Conservation (phyloP, 805 yeast genomes). For the Starmerella vaccinii region DNA sequence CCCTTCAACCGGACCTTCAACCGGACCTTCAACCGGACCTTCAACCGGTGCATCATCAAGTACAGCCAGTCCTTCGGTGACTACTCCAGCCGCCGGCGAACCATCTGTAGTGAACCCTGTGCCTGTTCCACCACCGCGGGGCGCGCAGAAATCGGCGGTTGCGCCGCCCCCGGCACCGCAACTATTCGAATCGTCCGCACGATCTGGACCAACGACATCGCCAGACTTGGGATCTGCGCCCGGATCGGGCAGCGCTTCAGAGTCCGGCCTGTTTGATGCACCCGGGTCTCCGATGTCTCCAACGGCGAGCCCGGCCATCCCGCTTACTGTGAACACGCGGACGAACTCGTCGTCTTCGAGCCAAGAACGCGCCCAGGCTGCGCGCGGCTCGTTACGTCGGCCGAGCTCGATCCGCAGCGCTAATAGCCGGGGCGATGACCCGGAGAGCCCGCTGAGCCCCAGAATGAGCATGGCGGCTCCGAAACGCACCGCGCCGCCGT, state of each 20-base stretch:
- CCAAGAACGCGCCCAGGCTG: too few relatives aligned
- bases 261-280: neutral
- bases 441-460: neutral
- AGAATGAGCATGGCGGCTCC: neutral
- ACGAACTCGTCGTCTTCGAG: too few relatives aligned
- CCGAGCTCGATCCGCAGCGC: neutral
- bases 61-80: too few relatives aligned
- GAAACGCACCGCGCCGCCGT: neutral
- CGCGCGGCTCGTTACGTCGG: neutral
- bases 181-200: too few relatives aligned
- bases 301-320: neutral
- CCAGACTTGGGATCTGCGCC: neutral
- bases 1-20: neutral
- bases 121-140: too few relatives aligned
- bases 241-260: neutral
- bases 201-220: too few relatives aligned
- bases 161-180: too few relatives aligned
- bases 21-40: neutral
- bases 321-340: neutral
- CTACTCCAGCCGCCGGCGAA: neutral
- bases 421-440: constrained; percentile 1
- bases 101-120: neutral
- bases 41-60: neutral
- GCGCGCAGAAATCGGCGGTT: too few relatives aligned
- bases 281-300: neutral